Evolutionary conservation across 2,329 filamentous ascomycete genomes (phyloP), one percentile per base, ranked within the genome.

Genomic region (Ophiostoma australiae): DNA sequence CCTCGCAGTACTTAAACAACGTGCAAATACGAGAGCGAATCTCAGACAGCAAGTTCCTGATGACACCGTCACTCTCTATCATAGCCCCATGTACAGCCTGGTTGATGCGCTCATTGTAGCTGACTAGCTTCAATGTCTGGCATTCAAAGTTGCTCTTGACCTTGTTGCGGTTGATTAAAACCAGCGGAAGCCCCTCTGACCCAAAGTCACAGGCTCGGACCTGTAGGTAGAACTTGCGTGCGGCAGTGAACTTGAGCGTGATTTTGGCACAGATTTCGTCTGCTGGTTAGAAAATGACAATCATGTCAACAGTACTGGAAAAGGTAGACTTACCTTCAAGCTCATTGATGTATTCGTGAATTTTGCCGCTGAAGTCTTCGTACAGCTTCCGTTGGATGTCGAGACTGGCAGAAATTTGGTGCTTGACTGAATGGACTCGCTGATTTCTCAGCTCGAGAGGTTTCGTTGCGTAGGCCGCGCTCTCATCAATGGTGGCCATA

Each of bases 361-460:
- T 87, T 78, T 97, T 92, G 68, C 90, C 87, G 5, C 90, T 95
- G 1, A 91, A 88, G 78, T 98, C 94, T 76, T 95, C 96, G 80
- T 95, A 97, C 0, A 92, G 93, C 76, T 93, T 88, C 86, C 92
- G 8, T 4, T 48, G 52, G 15, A 74, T 75, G 73, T 79, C 74
- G 0, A 73, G 72, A 7, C 63, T 69, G 1, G 70, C 70, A 0
- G 73, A 74, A 13, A 73, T 72, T 33, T 68, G 68, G n/a, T 71
- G 67, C 73, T 91, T 95, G 41, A 98, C 90, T 31, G 94, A 94
- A 80, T 96, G 97, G 0, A 91, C 92, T 73, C 94, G 85, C 77
- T 98, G 94, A 73, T 97, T 97, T 17, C 94, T 87, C 71, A 97
- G 83, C 73, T 97, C 94, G 4, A 98, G 84, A 0, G 95, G 90